Conservation (phyloP, 768 basidiomycete genomes). For the Lyophyllum shimeji region DNA sequence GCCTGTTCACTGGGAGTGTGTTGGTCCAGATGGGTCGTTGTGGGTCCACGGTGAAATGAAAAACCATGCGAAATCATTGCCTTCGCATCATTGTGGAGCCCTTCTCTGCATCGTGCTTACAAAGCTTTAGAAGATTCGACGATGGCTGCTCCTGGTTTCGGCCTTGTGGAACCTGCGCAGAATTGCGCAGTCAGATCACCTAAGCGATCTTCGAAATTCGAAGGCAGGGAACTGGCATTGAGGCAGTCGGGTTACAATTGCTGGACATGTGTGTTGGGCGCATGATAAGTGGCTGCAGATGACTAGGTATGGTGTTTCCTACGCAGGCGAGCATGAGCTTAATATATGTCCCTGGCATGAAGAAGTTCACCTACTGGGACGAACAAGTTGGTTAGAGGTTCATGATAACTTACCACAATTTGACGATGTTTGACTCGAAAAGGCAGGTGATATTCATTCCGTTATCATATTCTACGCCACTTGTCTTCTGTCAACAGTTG, state of each 20-base stretch:
- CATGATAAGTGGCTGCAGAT: background rate
- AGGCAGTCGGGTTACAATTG: background rate
- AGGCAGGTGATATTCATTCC: too few species aligned
- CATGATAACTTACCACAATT: background rate
- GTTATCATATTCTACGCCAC: too few species aligned
- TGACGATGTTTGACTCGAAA: too few species aligned
- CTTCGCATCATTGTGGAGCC: background rate
- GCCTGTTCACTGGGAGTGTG: too few species aligned
- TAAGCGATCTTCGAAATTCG: background rate
- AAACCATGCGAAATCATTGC: background rate
- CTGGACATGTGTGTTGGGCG: background rate
- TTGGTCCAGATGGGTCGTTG: background rate
- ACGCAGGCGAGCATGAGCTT: background rate
- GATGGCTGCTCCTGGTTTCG: background rate
- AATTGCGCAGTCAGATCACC: background rate
- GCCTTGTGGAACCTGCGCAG: background rate
- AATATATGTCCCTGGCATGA: background rate
- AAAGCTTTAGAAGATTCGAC: background rate
- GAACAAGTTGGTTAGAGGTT: background rate
- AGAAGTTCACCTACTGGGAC: background rate
- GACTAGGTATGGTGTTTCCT: background rate
- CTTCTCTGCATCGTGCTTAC: background rate
- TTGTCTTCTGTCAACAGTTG: too few species aligned
- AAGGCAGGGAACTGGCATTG: background rate
- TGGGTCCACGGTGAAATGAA: background rate